phyloP scores from a whole-genome alignment of 208 protist species.

The Acanthamoeba castellanii region DNA sequence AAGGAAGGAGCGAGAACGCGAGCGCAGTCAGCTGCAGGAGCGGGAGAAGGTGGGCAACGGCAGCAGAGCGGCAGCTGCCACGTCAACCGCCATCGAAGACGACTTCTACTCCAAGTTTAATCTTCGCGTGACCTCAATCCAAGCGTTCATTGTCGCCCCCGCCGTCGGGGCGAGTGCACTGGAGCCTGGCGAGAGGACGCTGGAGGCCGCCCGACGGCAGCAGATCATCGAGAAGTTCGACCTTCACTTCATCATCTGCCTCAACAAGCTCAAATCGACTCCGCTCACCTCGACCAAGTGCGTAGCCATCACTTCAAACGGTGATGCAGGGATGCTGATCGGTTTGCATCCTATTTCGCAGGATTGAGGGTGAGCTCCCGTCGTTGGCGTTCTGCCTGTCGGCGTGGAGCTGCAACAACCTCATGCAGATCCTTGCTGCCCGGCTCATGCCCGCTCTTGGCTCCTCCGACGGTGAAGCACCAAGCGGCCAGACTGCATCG shows the following conservation, averaged over 20 bases:
- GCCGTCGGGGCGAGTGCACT: no score
- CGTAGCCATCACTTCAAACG: neutral
- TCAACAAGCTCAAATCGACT: slow-evolving; percentile 29
- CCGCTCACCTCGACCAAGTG: slow-evolving; percentile 49
- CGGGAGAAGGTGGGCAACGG: neutral
- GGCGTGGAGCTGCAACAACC: slow-evolving; percentile 40
- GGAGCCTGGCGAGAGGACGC: neutral
- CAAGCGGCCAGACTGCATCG: neutral
- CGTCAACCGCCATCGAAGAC: neutral
- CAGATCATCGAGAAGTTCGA: slow-evolving; percentile 63
- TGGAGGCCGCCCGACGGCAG: neutral
- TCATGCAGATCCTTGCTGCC: slow-evolving; percentile 40
- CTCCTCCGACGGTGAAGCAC: neutral
- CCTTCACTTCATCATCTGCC: slow-evolving; percentile 43
- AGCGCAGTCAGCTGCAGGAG: slow-evolving; percentile 8
- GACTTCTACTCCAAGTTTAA: slow-evolving; percentile 72
- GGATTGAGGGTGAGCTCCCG: slow-evolving; percentile 40
- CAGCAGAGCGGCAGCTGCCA: neutral
- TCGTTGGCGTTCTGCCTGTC: slow-evolving; percentile 41
- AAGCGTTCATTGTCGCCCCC: slow-evolving; percentile 9
- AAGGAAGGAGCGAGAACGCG: neutral
- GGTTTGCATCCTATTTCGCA: neutral
- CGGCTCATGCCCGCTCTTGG: neutral
- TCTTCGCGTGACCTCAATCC: slow-evolving; percentile 50
- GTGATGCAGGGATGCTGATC: neutral